These are phyloP conservation scores for Neurospora sp. DNA, from an alignment of 495 filamentous ascomycete species.

Conservation along the genomic window DNA sequence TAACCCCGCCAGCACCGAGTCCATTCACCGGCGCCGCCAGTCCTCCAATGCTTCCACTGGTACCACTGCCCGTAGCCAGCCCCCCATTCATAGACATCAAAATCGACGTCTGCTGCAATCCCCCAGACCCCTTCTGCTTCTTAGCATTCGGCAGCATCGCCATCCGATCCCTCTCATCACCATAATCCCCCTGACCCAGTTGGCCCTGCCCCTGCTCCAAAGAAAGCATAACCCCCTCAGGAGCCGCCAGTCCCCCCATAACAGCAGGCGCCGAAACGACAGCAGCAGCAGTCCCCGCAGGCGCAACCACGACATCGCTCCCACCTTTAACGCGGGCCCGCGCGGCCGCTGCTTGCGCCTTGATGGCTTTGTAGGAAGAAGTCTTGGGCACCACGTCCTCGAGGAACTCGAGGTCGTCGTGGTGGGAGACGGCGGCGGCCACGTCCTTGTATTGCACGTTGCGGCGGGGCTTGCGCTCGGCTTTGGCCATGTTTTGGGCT, in stretches of 20 bases:
- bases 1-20: background rate
- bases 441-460: constrained; percentile 96
- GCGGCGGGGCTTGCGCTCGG: constrained; percentile 81
- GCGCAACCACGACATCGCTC: background rate
- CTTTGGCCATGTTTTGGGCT: constrained; percentile 76
- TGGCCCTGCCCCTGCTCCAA: background rate
- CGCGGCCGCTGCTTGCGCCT: constrained; percentile 39
- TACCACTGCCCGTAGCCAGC: constrained; percentile 15
- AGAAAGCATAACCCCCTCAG: background rate
- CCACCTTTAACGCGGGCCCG: constrained; percentile 30
- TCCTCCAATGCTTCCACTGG: background rate
- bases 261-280: background rate
- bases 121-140: constrained; percentile 26
- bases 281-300: background rate
- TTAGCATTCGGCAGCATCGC: constrained; percentile 19
- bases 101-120: background rate
- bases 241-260: background rate
- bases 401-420: constrained; percentile 93
- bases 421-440: constrained; percentile 79
- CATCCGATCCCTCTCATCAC: background rate
- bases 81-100: background rate
- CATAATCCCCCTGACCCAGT: background rate
- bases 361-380: constrained; percentile 67
- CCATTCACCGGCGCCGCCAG: background rate
- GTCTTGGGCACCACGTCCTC: constrained; percentile 84